A percentile compares a stretch with the other conserved stretches of the same genome.
These are phyloP conservation scores for Flaveria bidentis DNA, from an alignment of 129 eudicot species.

Conservation along the genomic window DNA sequence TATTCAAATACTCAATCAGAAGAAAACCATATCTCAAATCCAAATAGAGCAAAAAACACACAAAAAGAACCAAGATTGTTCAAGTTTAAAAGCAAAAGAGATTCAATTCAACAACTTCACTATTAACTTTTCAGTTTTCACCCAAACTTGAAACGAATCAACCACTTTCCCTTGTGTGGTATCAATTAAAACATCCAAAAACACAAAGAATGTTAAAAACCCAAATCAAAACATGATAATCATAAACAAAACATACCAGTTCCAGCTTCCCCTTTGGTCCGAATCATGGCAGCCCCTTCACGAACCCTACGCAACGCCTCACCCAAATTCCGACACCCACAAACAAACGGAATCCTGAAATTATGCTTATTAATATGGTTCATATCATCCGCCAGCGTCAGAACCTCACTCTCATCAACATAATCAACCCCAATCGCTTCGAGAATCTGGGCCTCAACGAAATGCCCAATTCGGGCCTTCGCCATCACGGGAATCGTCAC, in stretches of 20 bases:
- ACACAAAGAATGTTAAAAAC: background rate
- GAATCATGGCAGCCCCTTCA: slow-evolving; percentile 55
- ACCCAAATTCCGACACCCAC: slow-evolving; percentile 50
- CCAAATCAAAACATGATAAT: background rate
- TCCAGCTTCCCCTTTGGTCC: slow-evolving; percentile 53
- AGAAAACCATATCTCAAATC: background rate
- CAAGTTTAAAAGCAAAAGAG: too few species aligned
- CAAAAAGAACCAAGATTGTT: background rate
- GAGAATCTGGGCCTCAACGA: slow-evolving; percentile 49
- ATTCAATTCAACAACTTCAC: too few species aligned
- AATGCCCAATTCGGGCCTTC: slow-evolving; percentile 50
- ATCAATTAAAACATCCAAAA: too few species aligned
- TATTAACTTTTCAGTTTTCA: too few species aligned
- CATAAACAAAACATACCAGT: slow-evolving; percentile 31
- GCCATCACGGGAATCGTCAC: slow-evolving; percentile 54
- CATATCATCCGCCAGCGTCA: slow-evolving; percentile 46
- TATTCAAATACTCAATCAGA: background rate
- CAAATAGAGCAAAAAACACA: background rate
- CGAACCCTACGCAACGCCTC: slow-evolving; percentile 44
- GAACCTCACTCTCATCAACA: slow-evolving; percentile 45
- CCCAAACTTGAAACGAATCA: too few species aligned
- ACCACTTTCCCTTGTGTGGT: too few species aligned
- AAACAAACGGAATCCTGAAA: slow-evolving; percentile 45
- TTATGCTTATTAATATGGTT: slow-evolving; percentile 53
- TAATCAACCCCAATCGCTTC: slow-evolving; percentile 47